Percentiles rank a stretch among this genome's conserved stretches.
These are phyloP conservation scores for Scytalidium lignicola DNA, from an alignment of 2,329 filamentous ascomycete species.

Conservation along the genomic window DNA sequence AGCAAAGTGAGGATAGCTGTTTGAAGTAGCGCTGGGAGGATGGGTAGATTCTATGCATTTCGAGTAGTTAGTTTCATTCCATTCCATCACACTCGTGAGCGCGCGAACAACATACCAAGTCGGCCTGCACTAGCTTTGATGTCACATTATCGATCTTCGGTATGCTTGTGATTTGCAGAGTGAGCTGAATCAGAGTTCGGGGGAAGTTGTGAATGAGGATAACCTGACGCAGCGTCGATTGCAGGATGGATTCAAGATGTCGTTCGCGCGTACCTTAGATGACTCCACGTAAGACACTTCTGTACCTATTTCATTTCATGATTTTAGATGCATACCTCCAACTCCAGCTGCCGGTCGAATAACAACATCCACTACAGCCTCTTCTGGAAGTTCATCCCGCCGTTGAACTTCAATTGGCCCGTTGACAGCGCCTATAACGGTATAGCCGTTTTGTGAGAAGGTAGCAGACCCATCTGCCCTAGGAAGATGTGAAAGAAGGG, in stretches of 20 bases:
- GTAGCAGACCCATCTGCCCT: slow-evolving; percentile 77
- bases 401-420: slow-evolving; percentile 87
- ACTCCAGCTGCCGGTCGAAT: slow-evolving; percentile 81
- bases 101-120: slow-evolving; percentile 43
- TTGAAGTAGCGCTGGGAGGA: slow-evolving; percentile 80
- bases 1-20: slow-evolving; percentile 73
- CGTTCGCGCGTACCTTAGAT: slow-evolving; percentile 63
- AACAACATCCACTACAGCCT: slow-evolving; percentile 85
- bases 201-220: slow-evolving; percentile 73
- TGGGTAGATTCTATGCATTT: slow-evolving; percentile 60
- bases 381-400: slow-evolving; percentile 86
- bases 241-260: slow-evolving; percentile 73
- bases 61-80: not conserved
- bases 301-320: slow-evolving; percentile 2
- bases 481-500: slow-evolving; percentile 51
- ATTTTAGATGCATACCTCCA: slow-evolving; percentile 52
- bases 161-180: slow-evolving; percentile 68
- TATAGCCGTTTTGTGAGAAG: slow-evolving; percentile 71
- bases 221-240: slow-evolving; percentile 66
- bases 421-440: slow-evolving; percentile 80
- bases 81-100: not conserved
- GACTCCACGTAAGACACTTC: not conserved
- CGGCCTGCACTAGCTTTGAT: slow-evolving; percentile 54
- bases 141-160: slow-evolving; percentile 63
- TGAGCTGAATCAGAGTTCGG: slow-evolving; percentile 72